Percentiles rank a stretch among this genome's conserved stretches.
Conservation (phyloP, 805 yeast species). For the Peterozyma xylosa region DNA sequence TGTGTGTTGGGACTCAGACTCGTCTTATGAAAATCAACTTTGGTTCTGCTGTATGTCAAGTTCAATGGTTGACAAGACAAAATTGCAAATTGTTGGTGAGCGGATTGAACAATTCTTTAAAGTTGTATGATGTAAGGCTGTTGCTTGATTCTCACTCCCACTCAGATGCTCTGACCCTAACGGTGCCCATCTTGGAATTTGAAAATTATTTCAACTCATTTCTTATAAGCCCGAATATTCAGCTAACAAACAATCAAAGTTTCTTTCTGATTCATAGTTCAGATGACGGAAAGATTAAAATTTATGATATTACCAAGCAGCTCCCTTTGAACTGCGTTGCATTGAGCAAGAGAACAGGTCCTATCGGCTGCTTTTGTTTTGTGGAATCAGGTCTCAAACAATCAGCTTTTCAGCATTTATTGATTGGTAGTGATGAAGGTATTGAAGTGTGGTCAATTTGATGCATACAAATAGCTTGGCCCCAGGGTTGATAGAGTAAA, state of each 20-base stretch:
- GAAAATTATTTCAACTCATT: background rate
- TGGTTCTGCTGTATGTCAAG: conserved; percentile 1
- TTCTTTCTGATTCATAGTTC: background rate
- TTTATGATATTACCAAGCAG: background rate
- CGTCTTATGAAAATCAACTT: background rate
- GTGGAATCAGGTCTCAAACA: background rate
- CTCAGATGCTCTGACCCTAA: too few relatives aligned
- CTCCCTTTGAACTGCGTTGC: background rate
- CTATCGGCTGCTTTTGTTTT: background rate
- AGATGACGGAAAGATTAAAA: background rate
- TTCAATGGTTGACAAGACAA: background rate
- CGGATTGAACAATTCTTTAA: background rate
- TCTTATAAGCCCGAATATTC: background rate
- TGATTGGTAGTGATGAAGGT: too few relatives aligned
- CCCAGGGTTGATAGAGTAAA: too few relatives aligned
- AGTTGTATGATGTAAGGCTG: background rate
- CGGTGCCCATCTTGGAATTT: background rate
- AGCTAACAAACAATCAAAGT: background rate
- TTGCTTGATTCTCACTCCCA: too few relatives aligned
- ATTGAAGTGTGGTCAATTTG: too few relatives aligned
- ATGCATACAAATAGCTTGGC: too few relatives aligned
- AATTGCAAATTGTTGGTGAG: background rate
- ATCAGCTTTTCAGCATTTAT: too few relatives aligned
- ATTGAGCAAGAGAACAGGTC: background rate
- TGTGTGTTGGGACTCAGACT: too few relatives aligned